These are phyloP conservation scores for Penicillium sp. DNA, from an alignment of 2,329 filamentous ascomycete species.

Conservation along the genomic window DNA sequence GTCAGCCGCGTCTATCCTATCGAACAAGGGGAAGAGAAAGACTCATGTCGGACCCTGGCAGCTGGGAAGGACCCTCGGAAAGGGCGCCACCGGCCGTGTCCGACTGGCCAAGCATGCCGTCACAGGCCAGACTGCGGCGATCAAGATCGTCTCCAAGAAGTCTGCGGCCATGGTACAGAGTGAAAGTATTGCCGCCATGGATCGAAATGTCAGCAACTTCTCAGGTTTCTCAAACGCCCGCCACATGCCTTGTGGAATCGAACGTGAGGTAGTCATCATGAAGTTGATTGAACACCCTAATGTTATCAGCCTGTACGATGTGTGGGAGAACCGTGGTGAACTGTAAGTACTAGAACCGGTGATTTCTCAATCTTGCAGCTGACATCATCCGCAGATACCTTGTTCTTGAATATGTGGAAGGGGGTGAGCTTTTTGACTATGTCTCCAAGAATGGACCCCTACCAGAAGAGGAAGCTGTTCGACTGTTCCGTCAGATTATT, in stretches of 20 bases:
- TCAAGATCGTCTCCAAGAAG: conserved; percentile 91
- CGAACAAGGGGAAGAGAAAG: conserved; percentile 56
- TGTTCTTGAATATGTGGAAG: conserved; percentile 87
- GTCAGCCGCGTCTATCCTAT: conserved; percentile 57
- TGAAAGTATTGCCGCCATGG: conserved; percentile 79
- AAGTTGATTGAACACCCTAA: conserved; percentile 94
- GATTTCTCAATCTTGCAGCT: conserved; percentile 9
- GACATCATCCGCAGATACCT: conserved; percentile 66
- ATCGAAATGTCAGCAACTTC: conserved; percentile 63
- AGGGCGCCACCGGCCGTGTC: conserved; percentile 85
- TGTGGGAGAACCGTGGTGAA: conserved; percentile 95
- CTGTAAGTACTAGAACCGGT: conserved; percentile 61
- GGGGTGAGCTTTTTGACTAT: conserved; percentile 81
- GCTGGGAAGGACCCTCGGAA: conserved; percentile 81
- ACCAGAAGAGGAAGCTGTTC: conserved; percentile 74
- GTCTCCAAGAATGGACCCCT: conserved; percentile 73
- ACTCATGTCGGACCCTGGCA: conserved; percentile 93
- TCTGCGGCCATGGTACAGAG: conserved; percentile 78
- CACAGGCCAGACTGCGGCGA: conserved; percentile 78
- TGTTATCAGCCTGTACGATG: conserved; percentile 90
- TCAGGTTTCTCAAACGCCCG: conserved; percentile 58
- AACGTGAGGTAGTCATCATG: conserved; percentile 94
- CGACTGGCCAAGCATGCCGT: conserved; percentile 76
- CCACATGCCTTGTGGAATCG: conserved; percentile 81
- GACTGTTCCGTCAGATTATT: conserved; percentile 89